phyloP scores from a whole-genome alignment of 768 basidiomycete genomes.

The Termitomyces sp. region DNA sequence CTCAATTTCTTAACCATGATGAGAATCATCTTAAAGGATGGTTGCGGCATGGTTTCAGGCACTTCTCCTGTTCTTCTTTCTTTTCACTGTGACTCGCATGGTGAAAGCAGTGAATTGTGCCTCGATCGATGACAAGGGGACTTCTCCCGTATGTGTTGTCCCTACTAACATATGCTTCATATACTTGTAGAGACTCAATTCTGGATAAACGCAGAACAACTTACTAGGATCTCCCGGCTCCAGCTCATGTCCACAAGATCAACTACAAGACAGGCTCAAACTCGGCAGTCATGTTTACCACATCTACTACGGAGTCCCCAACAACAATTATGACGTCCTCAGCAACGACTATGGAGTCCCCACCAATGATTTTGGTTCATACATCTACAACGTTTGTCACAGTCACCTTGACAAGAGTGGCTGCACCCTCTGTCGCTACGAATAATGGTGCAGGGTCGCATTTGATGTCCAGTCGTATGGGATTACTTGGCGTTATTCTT shows the following conservation, averaged over 20 bases:
- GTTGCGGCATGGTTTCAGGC: neutral
- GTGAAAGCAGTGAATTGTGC: neutral
- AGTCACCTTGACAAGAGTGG: neutral
- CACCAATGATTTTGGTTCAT: no score
- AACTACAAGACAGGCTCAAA: conserved; percentile 1
- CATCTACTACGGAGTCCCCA: no score
- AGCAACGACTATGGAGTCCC: no score
- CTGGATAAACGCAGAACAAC: neutral
- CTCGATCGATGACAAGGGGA: neutral
- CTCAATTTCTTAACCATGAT: no score
- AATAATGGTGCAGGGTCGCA: neutral
- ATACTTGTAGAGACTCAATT: neutral
- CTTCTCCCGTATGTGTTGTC: neutral
- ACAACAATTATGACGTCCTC: no score
- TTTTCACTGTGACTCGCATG: neutral
- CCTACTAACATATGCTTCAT: no score
- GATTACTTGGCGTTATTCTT: neutral
- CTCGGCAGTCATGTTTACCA: no score
- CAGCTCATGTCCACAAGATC: neutral
- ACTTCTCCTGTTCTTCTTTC: neutral
- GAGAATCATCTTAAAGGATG: no score
- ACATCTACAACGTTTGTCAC: no score
- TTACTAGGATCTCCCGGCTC: neutral
- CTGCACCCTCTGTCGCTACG: neutral
- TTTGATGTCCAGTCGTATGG: neutral